Evolutionary conservation across 139 green algal species (phyloP), one percentile per base, ranked within the genome.

Genomic region (Astrephomene gubernaculifera): DNA sequence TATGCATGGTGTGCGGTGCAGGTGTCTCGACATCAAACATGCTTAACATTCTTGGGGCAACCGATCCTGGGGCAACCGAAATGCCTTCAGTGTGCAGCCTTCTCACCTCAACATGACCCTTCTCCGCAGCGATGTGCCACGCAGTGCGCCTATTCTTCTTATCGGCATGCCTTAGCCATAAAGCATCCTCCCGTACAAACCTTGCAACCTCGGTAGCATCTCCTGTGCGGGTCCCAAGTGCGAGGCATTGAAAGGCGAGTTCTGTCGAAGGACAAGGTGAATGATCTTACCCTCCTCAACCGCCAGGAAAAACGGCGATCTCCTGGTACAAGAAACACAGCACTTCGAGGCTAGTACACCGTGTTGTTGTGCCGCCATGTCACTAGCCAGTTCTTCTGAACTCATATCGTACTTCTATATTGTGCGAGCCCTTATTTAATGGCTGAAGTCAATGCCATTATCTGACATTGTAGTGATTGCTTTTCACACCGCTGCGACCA

Each of bases 51-150:
- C n/a, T n/a, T n/a, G n/a, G n/a, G n/a, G n/a, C n/a, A n/a, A n/a
- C n/a, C n/a, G n/a, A n/a, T n/a, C n/a, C n/a, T n/a, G n/a, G n/a
- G n/a, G n/a, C n/a, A n/a, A n/a, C n/a, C n/a, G n/a, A n/a, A n/a
- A n/a, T n/a, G n/a, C n/a, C n/a, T n/a, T n/a, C n/a, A n/a, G n/a
- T n/a, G n/a, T n/a, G n/a, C 21, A n/a, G 22, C 72, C 24, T 21
- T 21, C 76, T 0, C 78, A 84, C 78, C 78, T 84, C 78, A 25
- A 74, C 31, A 21, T 65, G 41, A 9, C 78, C 78, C 17, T 65
- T 36, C n/a, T 35, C 43, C 10, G 78, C 78, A 1, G 78, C 78
- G 1, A 74, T 39, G 33, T 84, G 78, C 61, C 61, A 84, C 0
- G 61, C 61, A 8, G 65, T 84, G 9, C 78, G 78, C 41, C 41